phyloP scores from a whole-genome alignment of 148 eudicot species.

The Heliamphora exappendiculata region DNA sequence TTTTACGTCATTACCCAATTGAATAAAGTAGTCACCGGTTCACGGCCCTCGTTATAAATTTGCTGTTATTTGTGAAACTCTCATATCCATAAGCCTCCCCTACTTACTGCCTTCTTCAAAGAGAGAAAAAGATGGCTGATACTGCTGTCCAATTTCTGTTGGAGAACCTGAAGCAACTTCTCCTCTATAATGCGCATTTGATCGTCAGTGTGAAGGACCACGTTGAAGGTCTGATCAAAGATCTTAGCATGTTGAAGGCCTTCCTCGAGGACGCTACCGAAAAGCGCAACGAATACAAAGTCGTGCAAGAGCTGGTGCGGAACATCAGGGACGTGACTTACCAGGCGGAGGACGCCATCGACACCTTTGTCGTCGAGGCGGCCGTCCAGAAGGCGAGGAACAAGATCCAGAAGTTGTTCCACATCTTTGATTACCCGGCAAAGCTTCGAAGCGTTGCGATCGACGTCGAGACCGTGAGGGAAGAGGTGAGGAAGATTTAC shows the following conservation, averaged over 20 bases:
- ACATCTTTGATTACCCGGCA: not conserved
- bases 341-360: conserved; percentile 35
- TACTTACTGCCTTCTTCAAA: no score
- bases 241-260: conserved; percentile 24
- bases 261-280: conserved; percentile 23
- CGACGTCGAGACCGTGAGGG: conserved; percentile 13
- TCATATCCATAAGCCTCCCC: no score
- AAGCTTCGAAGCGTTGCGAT: conserved; percentile 15
- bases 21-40: no score
- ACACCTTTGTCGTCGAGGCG: conserved; percentile 15
- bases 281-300: conserved; percentile 11
- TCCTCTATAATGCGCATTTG: conserved; percentile 11
- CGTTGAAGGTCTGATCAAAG: conserved; percentile 16
- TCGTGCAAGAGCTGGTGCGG: conserved; percentile 12
- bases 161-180: conserved; percentile 21
- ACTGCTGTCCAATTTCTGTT: conserved; percentile 24
- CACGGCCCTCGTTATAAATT: no score
- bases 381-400: conserved; percentile 15
- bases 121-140: conserved; percentile 26
- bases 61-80: no score
- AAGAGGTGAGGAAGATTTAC: conserved; percentile 16
- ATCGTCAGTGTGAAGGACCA: conserved; percentile 13
- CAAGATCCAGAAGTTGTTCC: not conserved
- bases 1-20: no score
- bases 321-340: conserved; percentile 20